Evolutionary conservation across 1,139 yeast species (phyloP).

Genomic region (Geotrichum macrosporum): DNA sequence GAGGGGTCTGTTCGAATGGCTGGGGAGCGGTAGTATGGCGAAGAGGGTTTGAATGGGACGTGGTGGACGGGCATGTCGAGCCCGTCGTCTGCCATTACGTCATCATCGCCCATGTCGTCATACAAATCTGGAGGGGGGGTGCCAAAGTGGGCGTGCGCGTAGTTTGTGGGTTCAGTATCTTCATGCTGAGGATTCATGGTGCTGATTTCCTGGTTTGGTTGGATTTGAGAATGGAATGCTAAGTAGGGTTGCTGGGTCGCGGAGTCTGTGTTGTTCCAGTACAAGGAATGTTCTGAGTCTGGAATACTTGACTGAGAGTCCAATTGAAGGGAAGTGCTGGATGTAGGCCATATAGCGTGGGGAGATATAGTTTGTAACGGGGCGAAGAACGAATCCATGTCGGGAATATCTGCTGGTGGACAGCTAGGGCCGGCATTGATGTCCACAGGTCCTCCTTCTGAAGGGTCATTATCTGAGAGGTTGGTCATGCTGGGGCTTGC

Average conservation of each 20-base stretch:
- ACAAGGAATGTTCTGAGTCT: background rate
- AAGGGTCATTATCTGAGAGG: background rate
- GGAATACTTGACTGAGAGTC: background rate
- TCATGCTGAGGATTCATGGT: background rate
- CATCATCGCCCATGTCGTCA: background rate
- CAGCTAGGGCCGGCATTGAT: background rate
- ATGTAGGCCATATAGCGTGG: background rate
- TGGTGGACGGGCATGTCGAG: slow-evolving; percentile 3
- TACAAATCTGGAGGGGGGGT: background rate
- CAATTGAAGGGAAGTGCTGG: background rate
- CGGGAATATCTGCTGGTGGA: background rate
- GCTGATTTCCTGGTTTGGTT: background rate
- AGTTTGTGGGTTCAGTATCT: background rate
- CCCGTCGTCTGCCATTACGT: slow-evolving; percentile 4
- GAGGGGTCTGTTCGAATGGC: background rate
- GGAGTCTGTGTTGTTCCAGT: background rate
- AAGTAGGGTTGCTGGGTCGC: background rate
- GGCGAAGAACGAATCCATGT: background rate
- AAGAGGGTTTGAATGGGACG: slow-evolving; percentile 6
- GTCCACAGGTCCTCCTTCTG: background rate
- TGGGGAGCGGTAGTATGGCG: slow-evolving; percentile 1
- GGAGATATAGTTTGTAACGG: background rate
- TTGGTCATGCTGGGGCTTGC: background rate
- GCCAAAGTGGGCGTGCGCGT: background rate
- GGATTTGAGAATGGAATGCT: background rate